Conservation (phyloP, 1,139 yeast genomes). For the Kurtzmaniella quercitrusa region DNA sequence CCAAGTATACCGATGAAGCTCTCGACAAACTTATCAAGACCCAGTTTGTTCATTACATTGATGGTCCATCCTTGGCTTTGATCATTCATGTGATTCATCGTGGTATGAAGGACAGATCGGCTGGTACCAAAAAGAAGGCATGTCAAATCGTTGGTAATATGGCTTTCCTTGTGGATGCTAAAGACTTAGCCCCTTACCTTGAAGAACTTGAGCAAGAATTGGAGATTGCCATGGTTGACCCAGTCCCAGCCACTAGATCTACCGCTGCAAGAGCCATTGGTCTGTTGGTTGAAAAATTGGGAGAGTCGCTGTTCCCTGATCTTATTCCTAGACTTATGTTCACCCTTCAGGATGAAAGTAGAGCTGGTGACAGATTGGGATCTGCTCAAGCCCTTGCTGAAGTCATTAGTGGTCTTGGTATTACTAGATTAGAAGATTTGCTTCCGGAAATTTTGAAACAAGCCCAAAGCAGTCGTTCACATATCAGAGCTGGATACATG, state of each 20-base stretch:
- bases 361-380: slow-evolving; percentile 90
- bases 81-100: slow-evolving; percentile 92
- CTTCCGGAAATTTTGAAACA: slow-evolving; percentile 77
- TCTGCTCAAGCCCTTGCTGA: slow-evolving; percentile 97
- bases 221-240: slow-evolving; percentile 95
- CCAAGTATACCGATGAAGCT: slow-evolving; percentile 82
- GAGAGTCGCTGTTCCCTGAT: slow-evolving; percentile 93
- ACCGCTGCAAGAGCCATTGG: slow-evolving; percentile 98
- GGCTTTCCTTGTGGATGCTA: slow-evolving; percentile 91
- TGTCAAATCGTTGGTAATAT: slow-evolving; percentile 98
- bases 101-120: slow-evolving; percentile 93
- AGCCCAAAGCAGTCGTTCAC: slow-evolving; percentile 60
- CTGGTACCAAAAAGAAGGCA: slow-evolving; percentile 86
- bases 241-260: slow-evolving; percentile 95
- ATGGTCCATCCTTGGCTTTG: slow-evolving; percentile 94
- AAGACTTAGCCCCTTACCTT: slow-evolving; percentile 82
- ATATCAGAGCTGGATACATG: slow-evolving; percentile 89
- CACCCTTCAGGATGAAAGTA: slow-evolving; percentile 74
- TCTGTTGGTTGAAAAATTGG: slow-evolving; percentile 90
- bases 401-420: slow-evolving; percentile 87
- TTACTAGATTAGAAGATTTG: slow-evolving; percentile 80
- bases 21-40: slow-evolving; percentile 83
- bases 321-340: slow-evolving; percentile 77
- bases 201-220: slow-evolving; percentile 73
- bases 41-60: slow-evolving; percentile 94